Evolutionary conservation across 495 filamentous ascomycete genomes (phyloP).

Genomic region (Podospora comata): DNA sequence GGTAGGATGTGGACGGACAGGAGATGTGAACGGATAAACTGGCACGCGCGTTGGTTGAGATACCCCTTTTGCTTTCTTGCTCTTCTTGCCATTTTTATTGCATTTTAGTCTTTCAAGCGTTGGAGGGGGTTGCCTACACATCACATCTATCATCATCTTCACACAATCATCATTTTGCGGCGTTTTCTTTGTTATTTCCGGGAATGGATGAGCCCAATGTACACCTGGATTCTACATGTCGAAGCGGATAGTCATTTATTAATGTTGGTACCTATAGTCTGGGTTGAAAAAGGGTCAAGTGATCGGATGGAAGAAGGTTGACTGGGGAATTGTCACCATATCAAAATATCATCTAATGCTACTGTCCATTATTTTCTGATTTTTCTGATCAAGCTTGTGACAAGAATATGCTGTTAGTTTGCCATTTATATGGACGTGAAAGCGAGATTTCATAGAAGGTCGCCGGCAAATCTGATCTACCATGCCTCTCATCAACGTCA

Average conservation of each 20-base stretch:
- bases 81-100: background rate
- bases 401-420: too few relatives aligned
- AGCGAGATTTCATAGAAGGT: too few relatives aligned
- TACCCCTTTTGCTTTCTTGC: slow-evolving; percentile 12
- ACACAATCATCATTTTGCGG: background rate
- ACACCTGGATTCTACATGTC: background rate
- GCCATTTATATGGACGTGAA: too few relatives aligned
- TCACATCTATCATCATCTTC: background rate
- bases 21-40: background rate
- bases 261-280: background rate
- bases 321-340: background rate
- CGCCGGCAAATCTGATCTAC: background rate
- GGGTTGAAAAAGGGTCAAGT: background rate
- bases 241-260: background rate
- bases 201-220: background rate
- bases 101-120: background rate
- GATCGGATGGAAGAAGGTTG: background rate
- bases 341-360: background rate
- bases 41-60: slow-evolving; percentile 2
- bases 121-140: background rate
- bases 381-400: too few relatives aligned
- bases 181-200: background rate
- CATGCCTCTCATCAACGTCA: background rate
- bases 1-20: background rate
- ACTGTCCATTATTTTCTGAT: too few relatives aligned